Evolutionary conservation across 495 filamentous ascomycete species (phyloP).

Genomic region (Polyplosphaeria fusca): DNA sequence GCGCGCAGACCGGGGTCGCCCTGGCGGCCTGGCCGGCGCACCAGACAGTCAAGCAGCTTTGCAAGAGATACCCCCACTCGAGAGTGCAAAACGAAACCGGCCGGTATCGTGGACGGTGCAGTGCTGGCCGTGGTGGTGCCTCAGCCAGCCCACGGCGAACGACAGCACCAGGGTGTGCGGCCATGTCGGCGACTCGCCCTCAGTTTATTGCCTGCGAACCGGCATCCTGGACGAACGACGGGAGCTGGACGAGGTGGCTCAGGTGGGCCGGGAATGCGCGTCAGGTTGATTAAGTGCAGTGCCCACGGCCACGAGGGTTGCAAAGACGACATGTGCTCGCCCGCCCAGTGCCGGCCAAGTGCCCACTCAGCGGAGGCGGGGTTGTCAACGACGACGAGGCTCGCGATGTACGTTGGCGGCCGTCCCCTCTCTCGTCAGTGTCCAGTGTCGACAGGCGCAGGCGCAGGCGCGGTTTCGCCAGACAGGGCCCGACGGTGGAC

Average conservation of each 20-base stretch:
- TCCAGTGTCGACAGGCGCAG: slow-evolving; percentile 23
- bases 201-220: slow-evolving; percentile 13
- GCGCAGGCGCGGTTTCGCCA: too few relatives aligned
- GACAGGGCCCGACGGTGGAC: slow-evolving; percentile 22
- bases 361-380: too few relatives aligned
- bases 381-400: too few relatives aligned
- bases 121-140: neutral
- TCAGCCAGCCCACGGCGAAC: slow-evolving; percentile 27
- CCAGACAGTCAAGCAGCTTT: slow-evolving; percentile 3
- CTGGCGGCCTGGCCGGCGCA: slow-evolving; percentile 4
- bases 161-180: slow-evolving; percentile 5
- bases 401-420: slow-evolving; percentile 18
- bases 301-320: neutral
- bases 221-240: slow-evolving; percentile 9
- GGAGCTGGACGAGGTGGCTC: neutral
- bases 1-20: neutral
- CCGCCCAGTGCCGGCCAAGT: too few relatives aligned
- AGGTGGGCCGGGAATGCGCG: slow-evolving; percentile 16
- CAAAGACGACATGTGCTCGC: too few relatives aligned
- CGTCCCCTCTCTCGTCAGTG: slow-evolving; percentile 19
- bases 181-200: slow-evolving; percentile 19
- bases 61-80: slow-evolving; percentile 15
- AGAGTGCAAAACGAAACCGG: slow-evolving; percentile 1
- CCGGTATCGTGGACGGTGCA: too few relatives aligned
- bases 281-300: slow-evolving; percentile 8